Evolutionary conservation across 2,329 filamentous ascomycete species (phyloP).

Genomic region (Colletotrichum sp.): DNA sequence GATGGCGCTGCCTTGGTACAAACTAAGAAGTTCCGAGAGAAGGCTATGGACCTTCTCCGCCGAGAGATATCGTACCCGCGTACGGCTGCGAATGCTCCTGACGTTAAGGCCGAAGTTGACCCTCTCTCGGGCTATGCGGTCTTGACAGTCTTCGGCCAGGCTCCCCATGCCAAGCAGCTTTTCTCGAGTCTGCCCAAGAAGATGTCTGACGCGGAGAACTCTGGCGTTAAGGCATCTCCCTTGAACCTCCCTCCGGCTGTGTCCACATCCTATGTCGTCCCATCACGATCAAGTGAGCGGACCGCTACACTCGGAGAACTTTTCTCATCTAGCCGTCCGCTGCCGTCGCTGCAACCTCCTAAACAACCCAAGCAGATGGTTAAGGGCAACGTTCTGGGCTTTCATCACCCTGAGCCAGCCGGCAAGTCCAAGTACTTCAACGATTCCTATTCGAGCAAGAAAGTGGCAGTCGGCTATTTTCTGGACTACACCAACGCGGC

Average conservation of each 20-base stretch:
- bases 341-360: conserved; percentile 71
- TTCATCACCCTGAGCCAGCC: conserved; percentile 57
- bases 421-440: conserved; percentile 59
- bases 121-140: conserved; percentile 51
- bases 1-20: conserved; percentile 39
- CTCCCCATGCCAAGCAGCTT: conserved; percentile 74
- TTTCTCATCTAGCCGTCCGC: conserved; percentile 69
- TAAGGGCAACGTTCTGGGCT: conserved; percentile 62
- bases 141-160: conserved; percentile 78
- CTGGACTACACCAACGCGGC: conserved; percentile 71
- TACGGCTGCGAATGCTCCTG: conserved; percentile 35
- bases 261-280: conserved; percentile 67
- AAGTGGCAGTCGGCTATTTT: conserved; percentile 70
- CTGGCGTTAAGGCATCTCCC: background rate
- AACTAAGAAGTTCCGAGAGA: conserved; percentile 63
- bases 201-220: conserved; percentile 60
- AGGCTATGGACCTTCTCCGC: conserved; percentile 65
- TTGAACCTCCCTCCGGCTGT: conserved; percentile 72
- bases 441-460: conserved; percentile 70
- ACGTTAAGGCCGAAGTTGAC: conserved; percentile 43
- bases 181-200: conserved; percentile 79
- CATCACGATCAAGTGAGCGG: conserved; percentile 46
- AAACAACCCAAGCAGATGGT: conserved; percentile 73
- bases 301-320: conserved; percentile 72
- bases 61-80: conserved; percentile 61